phyloP scores from a whole-genome alignment of 805 yeast genomes.

The Barnettozyma vustinii region DNA sequence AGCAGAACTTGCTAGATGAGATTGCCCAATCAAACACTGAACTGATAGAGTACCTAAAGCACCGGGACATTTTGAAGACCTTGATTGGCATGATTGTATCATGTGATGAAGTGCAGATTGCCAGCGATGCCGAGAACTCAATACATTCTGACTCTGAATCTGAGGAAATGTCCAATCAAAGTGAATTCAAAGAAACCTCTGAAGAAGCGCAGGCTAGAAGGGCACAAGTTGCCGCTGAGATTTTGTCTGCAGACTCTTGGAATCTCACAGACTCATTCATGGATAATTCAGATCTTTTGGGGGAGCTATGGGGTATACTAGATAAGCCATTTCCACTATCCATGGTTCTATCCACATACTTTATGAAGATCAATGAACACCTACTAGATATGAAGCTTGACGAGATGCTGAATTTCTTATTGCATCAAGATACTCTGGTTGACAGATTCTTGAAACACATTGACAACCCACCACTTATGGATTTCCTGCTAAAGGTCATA shows the following conservation, averaged over 20 bases:
- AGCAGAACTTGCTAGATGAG: slow-evolving; percentile 70
- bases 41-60: slow-evolving; percentile 72
- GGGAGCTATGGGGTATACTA: slow-evolving; percentile 73
- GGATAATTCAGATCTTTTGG: slow-evolving; percentile 61
- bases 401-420: slow-evolving; percentile 65
- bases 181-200: slow-evolving; percentile 13
- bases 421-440: slow-evolving; percentile 64
- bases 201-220: slow-evolving; percentile 35
- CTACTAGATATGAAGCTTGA: slow-evolving; percentile 83
- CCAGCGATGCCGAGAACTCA: slow-evolving; percentile 11
- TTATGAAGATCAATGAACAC: slow-evolving; percentile 89
- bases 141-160: slow-evolving; percentile 27
- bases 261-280: slow-evolving; percentile 85
- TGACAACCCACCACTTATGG: slow-evolving; percentile 93
- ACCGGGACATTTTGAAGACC: slow-evolving; percentile 65
- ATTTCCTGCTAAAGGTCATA: slow-evolving; percentile 79
- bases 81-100: slow-evolving; percentile 62
- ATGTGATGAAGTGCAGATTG: slow-evolving; percentile 22
- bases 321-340: slow-evolving; percentile 64
- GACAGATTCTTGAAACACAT: slow-evolving; percentile 78
- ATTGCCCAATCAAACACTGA: slow-evolving; percentile 66
- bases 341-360: slow-evolving; percentile 75
- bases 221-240: slow-evolving; percentile 80
- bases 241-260: slow-evolving; percentile 90
- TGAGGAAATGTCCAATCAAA: slow-evolving; percentile 1